Evolutionary conservation across 2,329 filamentous ascomycete genomes (phyloP).

Genomic region (Exophiala lecanii-corni): DNA sequence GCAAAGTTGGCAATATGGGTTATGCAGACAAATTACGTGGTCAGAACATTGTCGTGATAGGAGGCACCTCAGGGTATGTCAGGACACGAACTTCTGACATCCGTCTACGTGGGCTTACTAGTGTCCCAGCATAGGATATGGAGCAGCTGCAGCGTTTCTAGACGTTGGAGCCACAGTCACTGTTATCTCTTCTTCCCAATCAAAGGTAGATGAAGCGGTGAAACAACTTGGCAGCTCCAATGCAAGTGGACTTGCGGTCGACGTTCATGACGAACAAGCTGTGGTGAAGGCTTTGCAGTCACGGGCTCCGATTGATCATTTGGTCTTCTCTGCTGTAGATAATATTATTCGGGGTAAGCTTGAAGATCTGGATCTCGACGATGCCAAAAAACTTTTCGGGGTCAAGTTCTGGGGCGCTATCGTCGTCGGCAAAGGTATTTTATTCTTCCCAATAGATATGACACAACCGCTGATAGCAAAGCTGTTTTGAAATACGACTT

Average conservation of each 20-base stretch:
- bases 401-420: constrained; percentile 24
- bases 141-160: constrained; percentile 55
- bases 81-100: not conserved
- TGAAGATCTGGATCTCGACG: constrained; percentile 16
- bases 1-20: too few species aligned
- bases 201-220: constrained; percentile 46
- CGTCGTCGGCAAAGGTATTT: constrained; percentile 14
- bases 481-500: constrained; percentile 17
- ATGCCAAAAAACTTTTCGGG: constrained; percentile 18
- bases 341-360: constrained; percentile 22
- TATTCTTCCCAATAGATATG: not conserved
- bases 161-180: constrained; percentile 52
- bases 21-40: constrained; percentile 17
- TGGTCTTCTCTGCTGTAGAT: constrained; percentile 55
- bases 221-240: constrained; percentile 34
- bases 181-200: constrained; percentile 53
- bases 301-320: constrained; percentile 46
- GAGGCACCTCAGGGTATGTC: constrained; percentile 19
- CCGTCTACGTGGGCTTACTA: not conserved
- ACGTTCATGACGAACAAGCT: constrained; percentile 18
- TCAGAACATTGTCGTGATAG: constrained; percentile 17
- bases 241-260: constrained; percentile 15
- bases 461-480: not conserved
- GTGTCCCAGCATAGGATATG: constrained; percentile 42
- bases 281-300: constrained; percentile 13